phyloP scores from a whole-genome alignment of 179 eudicot species.

The Silene noctiflora region DNA sequence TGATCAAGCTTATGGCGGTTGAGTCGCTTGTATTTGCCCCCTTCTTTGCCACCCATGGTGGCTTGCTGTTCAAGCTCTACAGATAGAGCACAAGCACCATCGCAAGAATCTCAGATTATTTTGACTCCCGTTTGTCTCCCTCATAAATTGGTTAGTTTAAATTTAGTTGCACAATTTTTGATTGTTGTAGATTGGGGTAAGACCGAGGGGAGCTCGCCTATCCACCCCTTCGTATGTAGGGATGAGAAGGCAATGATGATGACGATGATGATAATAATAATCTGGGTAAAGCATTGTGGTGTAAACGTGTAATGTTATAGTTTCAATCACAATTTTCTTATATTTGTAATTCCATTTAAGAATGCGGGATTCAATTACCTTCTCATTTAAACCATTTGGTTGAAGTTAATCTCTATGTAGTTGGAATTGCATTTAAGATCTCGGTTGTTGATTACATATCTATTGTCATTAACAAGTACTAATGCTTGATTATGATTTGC shows the following conservation, averaged over 20 bases:
- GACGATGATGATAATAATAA: conserved; percentile 19
- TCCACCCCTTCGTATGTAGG: conserved; percentile 16
- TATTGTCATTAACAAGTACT: no score
- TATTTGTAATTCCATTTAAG: no score
- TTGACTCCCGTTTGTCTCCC: conserved; percentile 22
- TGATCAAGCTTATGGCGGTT: conserved; percentile 94
- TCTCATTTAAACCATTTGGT: no score
- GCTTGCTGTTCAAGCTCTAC: conserved; percentile 72
- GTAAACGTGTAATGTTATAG: neutral
- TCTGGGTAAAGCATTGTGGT: neutral
- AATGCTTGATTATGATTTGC: no score
- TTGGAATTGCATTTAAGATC: no score
- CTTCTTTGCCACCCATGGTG: conserved; percentile 89
- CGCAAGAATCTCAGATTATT: neutral
- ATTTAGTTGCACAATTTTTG: conserved; percentile 33
- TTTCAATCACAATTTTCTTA: no score
- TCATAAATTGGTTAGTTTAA: conserved; percentile 15
- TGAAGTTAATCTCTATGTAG: no score
- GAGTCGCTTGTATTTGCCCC: conserved; percentile 93
- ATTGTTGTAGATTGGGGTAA: conserved; percentile 16
- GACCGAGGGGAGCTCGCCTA: conserved; percentile 21
- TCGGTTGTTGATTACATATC: no score
- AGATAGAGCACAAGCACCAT: conserved; percentile 1
- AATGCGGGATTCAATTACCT: no score
- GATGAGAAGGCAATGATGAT: conserved; percentile 22